These are phyloP conservation scores for Gryganskiella cystojenkinii DNA, from an alignment of 192 early-diverging fungal genomes.

Conservation along the genomic window DNA sequence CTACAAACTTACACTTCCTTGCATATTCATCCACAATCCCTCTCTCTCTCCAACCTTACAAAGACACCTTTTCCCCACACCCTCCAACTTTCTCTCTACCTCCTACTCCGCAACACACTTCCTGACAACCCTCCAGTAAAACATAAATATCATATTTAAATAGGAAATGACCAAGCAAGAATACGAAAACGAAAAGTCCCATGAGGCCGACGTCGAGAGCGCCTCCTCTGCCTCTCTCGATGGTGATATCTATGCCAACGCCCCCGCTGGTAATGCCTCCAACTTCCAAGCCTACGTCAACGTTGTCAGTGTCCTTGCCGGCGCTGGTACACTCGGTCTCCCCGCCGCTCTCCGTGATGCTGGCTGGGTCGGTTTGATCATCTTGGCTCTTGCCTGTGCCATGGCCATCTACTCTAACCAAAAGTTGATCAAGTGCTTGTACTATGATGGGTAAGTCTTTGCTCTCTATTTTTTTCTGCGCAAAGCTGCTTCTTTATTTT, in stretches of 20 bases:
- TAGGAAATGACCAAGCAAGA: conserved; percentile 22
- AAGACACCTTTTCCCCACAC: not conserved
- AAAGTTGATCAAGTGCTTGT: conserved; percentile 74
- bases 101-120: not conserved
- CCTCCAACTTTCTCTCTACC: not conserved
- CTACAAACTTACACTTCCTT: not conserved
- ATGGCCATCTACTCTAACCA: conserved; percentile 80
- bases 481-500: not conserved
- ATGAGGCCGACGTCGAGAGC: conserved; percentile 44
- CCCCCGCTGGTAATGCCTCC: conserved; percentile 41
- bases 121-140: not conserved
- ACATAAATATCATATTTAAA: not conserved
- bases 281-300: conserved; percentile 53
- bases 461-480: conserved; percentile 2
- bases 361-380: conserved; percentile 80
- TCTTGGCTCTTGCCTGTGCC: conserved; percentile 74
- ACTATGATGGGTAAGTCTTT: conserved; percentile 58
- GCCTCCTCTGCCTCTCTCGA: conserved; percentile 30
- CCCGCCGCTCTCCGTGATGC: conserved; percentile 70
- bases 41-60: not conserved
- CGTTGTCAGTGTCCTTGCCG: conserved; percentile 67
- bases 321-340: conserved; percentile 69
- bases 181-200: conserved; percentile 14
- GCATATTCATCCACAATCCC: not conserved
- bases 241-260: conserved; percentile 27